Evolutionary conservation across 352 stramenopile species (phyloP).

Genomic region (Saprolegnia diclina): DNA sequence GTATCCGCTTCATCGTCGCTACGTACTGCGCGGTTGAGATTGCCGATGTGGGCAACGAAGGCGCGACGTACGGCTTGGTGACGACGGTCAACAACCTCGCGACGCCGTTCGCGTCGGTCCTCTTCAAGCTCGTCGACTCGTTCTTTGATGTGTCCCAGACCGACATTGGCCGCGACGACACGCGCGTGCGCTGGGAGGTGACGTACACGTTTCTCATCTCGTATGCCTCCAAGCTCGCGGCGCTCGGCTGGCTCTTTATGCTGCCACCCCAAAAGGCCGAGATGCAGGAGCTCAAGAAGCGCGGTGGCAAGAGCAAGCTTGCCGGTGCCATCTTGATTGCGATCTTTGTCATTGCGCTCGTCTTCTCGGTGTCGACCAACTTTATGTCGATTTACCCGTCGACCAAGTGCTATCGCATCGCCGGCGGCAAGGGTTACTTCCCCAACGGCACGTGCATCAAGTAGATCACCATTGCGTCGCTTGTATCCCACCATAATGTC

Average conservation of each 20-base stretch:
- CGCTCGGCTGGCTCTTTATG: constrained; percentile 47
- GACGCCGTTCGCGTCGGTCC: constrained; percentile 43
- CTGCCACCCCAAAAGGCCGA: constrained; percentile 54
- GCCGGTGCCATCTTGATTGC: constrained; percentile 36
- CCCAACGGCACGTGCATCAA: too few relatives aligned
- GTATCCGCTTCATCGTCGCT: constrained; percentile 52
- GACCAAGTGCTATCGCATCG: too few relatives aligned
- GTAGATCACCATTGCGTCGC: too few relatives aligned
- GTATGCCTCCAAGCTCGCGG: constrained; percentile 41
- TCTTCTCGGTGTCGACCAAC: constrained; percentile 38
- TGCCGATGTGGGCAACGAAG: constrained; percentile 60
- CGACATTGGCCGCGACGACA: constrained; percentile 52
- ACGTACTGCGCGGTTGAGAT: constrained; percentile 66
- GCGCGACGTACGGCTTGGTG: constrained; percentile 55
- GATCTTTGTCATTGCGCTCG: constrained; percentile 31
- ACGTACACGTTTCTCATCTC: constrained; percentile 48
- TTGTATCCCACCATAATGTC: too few relatives aligned
- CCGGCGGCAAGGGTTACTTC: too few relatives aligned
- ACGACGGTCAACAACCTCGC: constrained; percentile 66
- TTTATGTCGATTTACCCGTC: constrained; percentile 51
- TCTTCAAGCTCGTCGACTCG: constrained; percentile 51
- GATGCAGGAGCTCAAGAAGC: too few relatives aligned
- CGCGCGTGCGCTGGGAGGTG: constrained; percentile 52
- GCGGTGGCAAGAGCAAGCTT: constrained; percentile 34
- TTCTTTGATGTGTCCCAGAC: constrained; percentile 52